Base-by-base conservation (phyloP, 805 yeast genomes). In the Yamadazyma ubonensis region DNA sequence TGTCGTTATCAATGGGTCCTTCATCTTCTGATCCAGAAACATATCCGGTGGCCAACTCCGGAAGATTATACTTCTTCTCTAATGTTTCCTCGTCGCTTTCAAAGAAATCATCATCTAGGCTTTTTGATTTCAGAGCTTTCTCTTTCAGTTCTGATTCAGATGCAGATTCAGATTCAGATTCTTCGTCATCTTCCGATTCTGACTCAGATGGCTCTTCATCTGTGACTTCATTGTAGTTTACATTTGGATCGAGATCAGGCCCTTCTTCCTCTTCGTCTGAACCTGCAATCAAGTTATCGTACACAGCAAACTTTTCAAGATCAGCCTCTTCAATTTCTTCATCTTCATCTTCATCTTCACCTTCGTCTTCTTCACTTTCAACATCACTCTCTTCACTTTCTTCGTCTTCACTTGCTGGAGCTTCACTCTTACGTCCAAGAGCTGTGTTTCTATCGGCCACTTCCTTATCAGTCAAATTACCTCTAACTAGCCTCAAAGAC, bases 21-120 rank as follows among this genome's bases (percentile, higher is more conserved):
- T 76, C 83, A 11, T 73, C 79, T 25, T 86, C 95, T 1, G 86
- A 81, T 2, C 85, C 95, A 4, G 96, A 88, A 44, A 75, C 76
- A 60, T 86, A 93, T 4, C 99, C 99, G 1, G 78, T 66, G 38
- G 83, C 80, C 36, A 89, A 67, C 33, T 77, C 80, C 0, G 96
- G 96, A 10, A 88, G 70, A 28, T 57, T 57, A 36, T 58, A 52
- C 12, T 65, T 59, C 36, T 45, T 51, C 25, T 37, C 41, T 19
- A 35, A 36, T 14, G 30, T 23, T 17, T 47, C 57, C 43, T 59
- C 67, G 21, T 30, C 42, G 14, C 22, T 34, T 6, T 30, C 44
- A 41, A 57, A 53, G 49, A 71, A 73, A 37, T 70, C 71, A 43
- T 72, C 79, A 39, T 34, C 68, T 74, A n/a, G 60, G 34, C 38